These are phyloP conservation scores for Trichocladium uniseriatum DNA, from an alignment of 495 filamentous ascomycete species.

Conservation along the genomic window DNA sequence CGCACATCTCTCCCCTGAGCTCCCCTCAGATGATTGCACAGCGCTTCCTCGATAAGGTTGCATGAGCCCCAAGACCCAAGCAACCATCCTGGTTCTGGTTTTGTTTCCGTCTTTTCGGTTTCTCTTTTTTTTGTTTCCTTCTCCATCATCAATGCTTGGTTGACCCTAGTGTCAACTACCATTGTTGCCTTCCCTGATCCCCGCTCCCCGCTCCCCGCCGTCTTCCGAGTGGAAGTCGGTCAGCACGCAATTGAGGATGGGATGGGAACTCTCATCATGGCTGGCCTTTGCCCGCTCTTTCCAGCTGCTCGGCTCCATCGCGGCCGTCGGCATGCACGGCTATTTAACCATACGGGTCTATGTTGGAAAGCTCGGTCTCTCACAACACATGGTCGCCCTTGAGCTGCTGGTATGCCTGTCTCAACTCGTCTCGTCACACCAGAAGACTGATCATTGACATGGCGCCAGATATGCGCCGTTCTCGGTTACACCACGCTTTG, in stretches of 20 bases:
- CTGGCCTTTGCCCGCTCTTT: slow-evolving; percentile 24
- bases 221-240: slow-evolving; percentile 14
- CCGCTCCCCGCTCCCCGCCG: too few relatives aligned
- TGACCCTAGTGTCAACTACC: too few relatives aligned
- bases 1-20: neutral
- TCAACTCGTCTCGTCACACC: neutral
- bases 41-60: too few relatives aligned
- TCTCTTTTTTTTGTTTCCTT: too few relatives aligned
- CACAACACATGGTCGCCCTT: slow-evolving; percentile 23
- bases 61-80: too few relatives aligned
- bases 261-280: slow-evolving; percentile 27
- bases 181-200: too few relatives aligned
- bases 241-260: slow-evolving; percentile 24
- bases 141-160: too few relatives aligned
- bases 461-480: slow-evolving; percentile 21
- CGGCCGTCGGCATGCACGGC: slow-evolving; percentile 27
- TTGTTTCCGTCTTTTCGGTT: too few relatives aligned
- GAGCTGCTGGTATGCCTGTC: slow-evolving; percentile 30
- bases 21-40: neutral
- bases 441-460: slow-evolving; percentile 8
- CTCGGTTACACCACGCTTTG: slow-evolving; percentile 29
- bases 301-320: slow-evolving; percentile 24
- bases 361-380: slow-evolving; percentile 16
- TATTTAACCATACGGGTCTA: slow-evolving; percentile 29
- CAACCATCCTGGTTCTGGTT: too few relatives aligned